A percentile compares a stretch with the other conserved stretches of the same genome.
These are phyloP conservation scores for Phoma sp. DNA, from an alignment of 2,329 filamentous ascomycete genomes.

Conservation along the genomic window DNA sequence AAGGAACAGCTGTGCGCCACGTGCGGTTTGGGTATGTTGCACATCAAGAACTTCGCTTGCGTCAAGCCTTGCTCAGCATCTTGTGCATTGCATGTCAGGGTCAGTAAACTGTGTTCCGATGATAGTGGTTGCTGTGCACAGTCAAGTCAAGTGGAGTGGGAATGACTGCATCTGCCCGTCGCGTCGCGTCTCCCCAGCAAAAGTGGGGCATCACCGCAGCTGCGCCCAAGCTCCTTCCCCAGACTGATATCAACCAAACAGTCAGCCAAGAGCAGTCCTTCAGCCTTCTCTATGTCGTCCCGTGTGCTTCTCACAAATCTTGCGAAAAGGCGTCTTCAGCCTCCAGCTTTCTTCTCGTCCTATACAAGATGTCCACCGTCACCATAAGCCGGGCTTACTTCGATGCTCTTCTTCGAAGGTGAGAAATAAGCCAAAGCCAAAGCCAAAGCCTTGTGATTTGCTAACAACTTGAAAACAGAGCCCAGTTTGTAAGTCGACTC, in stretches of 20 bases:
- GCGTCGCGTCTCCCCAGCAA: constrained; percentile 1
- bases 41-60: constrained; percentile 3
- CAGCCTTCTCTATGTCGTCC: constrained; percentile 4
- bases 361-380: constrained; percentile 54
- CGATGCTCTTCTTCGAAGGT: constrained; percentile 69
- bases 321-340: constrained; percentile 14
- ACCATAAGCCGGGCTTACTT: constrained; percentile 69
- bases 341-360: constrained; percentile 16
- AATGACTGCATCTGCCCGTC: no score
- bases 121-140: background rate
- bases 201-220: constrained; percentile 24
- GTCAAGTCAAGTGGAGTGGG: no score
- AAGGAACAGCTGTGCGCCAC: constrained; percentile 14
- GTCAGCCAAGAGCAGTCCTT: background rate
- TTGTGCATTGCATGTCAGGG: background rate
- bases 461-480: constrained; percentile 47
- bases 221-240: constrained; percentile 21
- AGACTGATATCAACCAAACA: constrained; percentile 14
- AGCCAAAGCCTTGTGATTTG: constrained; percentile 9
- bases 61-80: background rate
- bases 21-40: constrained; percentile 12
- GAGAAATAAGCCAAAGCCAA: constrained; percentile 33
- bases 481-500: constrained; percentile 58
- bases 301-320: constrained; percentile 12
- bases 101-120: background rate